These are phyloP conservation scores for Eudorina sp. DNA, from an alignment of 139 green algal species.

Conservation along the genomic window DNA sequence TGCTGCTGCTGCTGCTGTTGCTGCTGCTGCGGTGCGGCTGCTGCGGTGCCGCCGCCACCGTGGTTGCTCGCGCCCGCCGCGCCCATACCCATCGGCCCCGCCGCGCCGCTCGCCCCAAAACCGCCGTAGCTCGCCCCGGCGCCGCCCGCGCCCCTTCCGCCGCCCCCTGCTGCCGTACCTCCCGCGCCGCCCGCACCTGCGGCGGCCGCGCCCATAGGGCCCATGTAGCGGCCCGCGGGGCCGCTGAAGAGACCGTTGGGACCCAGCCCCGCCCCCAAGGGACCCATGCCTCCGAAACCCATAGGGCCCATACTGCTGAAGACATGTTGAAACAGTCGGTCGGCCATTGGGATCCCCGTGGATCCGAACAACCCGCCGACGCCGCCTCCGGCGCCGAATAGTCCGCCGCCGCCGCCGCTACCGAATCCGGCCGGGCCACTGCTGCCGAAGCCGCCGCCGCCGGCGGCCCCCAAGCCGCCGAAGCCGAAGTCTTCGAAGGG, in stretches of 20 bases:
- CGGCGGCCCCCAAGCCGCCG: neutral
- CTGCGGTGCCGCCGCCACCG: no score
- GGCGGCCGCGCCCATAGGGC: conserved; percentile 28
- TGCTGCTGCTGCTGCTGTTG: neutral
- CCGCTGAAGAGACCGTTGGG: conserved; percentile 3
- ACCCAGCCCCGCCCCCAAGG: neutral
- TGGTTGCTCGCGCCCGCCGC: neutral
- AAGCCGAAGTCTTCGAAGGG: neutral
- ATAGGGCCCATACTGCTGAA: neutral
- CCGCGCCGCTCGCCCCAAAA: neutral
- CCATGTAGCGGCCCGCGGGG: neutral
- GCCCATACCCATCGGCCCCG: conserved; percentile 18
- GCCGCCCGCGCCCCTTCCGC: neutral
- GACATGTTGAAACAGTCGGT: neutral
- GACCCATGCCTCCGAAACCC: neutral
- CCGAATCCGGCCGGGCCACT: neutral
- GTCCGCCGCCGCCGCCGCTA: neutral
- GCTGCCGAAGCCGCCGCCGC: neutral
- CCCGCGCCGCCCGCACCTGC: neutral
- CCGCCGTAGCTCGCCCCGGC: neutral
- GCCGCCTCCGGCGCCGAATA: neutral
- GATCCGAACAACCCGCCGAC: neutral
- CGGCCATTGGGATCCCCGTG: conserved; percentile 28
- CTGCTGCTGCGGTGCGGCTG: neutral
- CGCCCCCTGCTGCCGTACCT: neutral